Evolutionary conservation across 2,329 filamentous ascomycete species (phyloP), one percentile per base, ranked within the genome.

Genomic region (Paracoccidioides brasiliensis): DNA sequence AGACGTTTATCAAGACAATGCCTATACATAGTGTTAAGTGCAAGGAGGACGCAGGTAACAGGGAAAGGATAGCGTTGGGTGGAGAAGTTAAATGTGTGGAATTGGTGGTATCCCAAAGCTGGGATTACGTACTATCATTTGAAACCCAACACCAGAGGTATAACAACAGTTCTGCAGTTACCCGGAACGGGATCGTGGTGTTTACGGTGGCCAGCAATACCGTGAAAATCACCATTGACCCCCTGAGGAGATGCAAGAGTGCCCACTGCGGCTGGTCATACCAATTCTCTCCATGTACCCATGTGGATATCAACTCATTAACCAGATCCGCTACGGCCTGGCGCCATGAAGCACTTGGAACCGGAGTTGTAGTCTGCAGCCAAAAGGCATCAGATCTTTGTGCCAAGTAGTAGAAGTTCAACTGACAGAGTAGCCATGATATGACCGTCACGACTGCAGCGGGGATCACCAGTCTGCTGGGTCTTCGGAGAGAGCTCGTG

Each of bases 181-280:
- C 76, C 48, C 80, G 71, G 62, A 76, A 80, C 48, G 68, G 66
- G 3, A 76, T 69, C 53, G 73, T 75, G 57, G 79, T 70, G 56
- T 76, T 74, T 35, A 74, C 72, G 0, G 78, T 79, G 3, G 76
- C 75, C 37, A 80, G 64, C 56, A 82, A 68, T 52, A 77, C 75
- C 46, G 75, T 72, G 59, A 81, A 82, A 12, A 81, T 74, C 65
- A 75, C 70, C 67, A 82, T 74, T 40, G 76, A 79, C 5, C 78
- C 79, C 59, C 74, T 75, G 35, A 82, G 68, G 35, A 82, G 65
- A n/a, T 77, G 78, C 5, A 78, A 60, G 33, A 82, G 64, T 10
- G 79, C 80, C 80, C 80, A 82, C 60, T 81, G 79, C 57, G 80
- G 79, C 28, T 75, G 75, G 57, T 82, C 80, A 60, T 81, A 82